phyloP scores from a whole-genome alignment of 108 stramenopile genomes.

The Phaeodactylum tricornutum region DNA sequence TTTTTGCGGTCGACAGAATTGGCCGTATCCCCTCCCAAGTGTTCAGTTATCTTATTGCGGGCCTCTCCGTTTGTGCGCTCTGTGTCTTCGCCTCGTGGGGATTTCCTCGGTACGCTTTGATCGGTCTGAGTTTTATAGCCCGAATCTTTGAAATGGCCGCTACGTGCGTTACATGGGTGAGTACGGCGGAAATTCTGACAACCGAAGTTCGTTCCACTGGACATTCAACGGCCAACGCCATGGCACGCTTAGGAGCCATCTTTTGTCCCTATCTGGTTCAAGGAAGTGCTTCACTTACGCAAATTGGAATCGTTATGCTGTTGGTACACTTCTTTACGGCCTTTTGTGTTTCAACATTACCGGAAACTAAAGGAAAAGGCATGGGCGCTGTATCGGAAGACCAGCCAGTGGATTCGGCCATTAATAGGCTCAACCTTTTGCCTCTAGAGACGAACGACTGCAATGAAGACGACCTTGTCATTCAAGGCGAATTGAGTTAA shows the following conservation, averaged over 20 bases:
- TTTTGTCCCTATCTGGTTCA: conserved; percentile 49
- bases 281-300: conserved; percentile 21
- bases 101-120: conserved; percentile 15
- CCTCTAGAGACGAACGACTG: too few species aligned
- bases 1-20: conserved; percentile 41
- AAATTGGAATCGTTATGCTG: conserved; percentile 39
- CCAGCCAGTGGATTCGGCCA: too few species aligned
- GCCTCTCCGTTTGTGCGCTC: conserved; percentile 31
- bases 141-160: conserved; percentile 70
- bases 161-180: conserved; percentile 57
- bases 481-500: too few species aligned
- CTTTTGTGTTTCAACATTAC: conserved; percentile 28
- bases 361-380: conserved; percentile 46
- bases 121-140: conserved; percentile 42
- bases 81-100: conserved; percentile 17
- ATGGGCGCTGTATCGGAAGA: too few species aligned
- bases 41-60: conserved; percentile 42
- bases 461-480: too few species aligned
- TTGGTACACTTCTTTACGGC: conserved; percentile 28
- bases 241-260: conserved; percentile 56
- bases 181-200: conserved; percentile 63
- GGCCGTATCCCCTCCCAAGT: conserved; percentile 60
- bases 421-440: too few species aligned
- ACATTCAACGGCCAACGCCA: conserved; percentile 68
- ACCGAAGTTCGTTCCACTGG: conserved; percentile 67